These are phyloP conservation scores for Podila clonocystis DNA, from an alignment of 192 early-diverging fungal species.

Conservation along the genomic window DNA sequence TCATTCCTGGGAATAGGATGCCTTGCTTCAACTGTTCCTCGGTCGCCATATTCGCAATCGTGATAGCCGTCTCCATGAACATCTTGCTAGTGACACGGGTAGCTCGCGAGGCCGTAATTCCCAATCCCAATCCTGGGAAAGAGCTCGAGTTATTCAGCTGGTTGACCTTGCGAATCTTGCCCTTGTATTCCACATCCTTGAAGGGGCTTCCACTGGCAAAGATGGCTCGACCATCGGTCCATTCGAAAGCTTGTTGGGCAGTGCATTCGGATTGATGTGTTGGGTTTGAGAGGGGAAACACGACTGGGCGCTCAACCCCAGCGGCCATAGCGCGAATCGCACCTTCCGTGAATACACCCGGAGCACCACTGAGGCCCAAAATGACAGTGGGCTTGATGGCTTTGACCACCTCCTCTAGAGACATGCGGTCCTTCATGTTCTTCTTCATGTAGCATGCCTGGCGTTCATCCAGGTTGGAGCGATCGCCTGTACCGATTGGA, in stretches of 20 bases:
- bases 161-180: conserved; percentile 54
- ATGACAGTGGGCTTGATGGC: conserved; percentile 61
- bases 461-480: conserved; percentile 54
- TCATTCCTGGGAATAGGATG: conserved; percentile 59
- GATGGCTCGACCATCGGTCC: conserved; percentile 63
- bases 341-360: conserved; percentile 60
- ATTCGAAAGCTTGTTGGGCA: conserved; percentile 61
- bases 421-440: conserved; percentile 57
- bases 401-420: conserved; percentile 58
- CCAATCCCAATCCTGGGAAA: conserved; percentile 65
- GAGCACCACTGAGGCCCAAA: conserved; percentile 58
- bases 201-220: conserved; percentile 66
- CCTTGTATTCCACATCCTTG: conserved; percentile 58
- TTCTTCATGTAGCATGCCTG: conserved; percentile 59
- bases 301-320: conserved; percentile 54
- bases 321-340: conserved; percentile 62
- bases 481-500: conserved; percentile 43
- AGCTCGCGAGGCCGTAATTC: conserved; percentile 61
- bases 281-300: conserved; percentile 65
- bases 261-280: conserved; percentile 63
- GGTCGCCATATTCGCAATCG: conserved; percentile 61
- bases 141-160: conserved; percentile 66
- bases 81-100: conserved; percentile 60
- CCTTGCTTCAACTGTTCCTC: conserved; percentile 60
- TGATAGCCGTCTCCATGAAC: conserved; percentile 64